These are phyloP conservation scores for Mortierella sp. DNA, from an alignment of 371 early-diverging fungal species.

Conservation along the genomic window DNA sequence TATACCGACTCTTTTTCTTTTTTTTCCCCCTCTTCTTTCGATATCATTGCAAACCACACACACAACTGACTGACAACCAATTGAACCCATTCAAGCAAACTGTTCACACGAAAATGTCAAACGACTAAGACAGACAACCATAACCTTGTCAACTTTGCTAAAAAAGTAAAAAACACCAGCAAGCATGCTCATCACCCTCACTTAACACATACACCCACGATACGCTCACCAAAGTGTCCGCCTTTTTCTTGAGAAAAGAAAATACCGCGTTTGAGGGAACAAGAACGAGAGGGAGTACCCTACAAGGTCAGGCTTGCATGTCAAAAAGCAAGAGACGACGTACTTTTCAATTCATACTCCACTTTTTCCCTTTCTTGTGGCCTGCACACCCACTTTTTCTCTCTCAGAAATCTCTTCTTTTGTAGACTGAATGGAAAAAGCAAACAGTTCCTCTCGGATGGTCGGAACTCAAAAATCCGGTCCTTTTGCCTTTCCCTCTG, in stretches of 20 bases:
- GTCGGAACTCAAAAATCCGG: slow-evolving; percentile 5
- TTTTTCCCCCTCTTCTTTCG: not conserved
- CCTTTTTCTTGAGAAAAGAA: not conserved
- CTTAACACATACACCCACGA: not conserved
- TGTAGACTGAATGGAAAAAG: too few species aligned
- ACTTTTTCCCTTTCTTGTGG: not conserved
- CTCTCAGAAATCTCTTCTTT: not conserved
- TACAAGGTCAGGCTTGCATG: slow-evolving; percentile 3
- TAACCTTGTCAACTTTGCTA: too few species aligned
- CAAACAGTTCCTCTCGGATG: not conserved
- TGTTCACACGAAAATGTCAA: too few species aligned
- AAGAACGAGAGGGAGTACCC: not conserved
- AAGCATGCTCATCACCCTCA: too few species aligned
- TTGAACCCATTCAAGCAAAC: too few species aligned
- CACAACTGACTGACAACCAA: too few species aligned
- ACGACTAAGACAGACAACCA: too few species aligned
- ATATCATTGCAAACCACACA: too few species aligned
- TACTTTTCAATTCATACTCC: slow-evolving; percentile 7
- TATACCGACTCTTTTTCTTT: not conserved
- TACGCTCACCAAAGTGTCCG: not conserved
- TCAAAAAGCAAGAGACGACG: not conserved
- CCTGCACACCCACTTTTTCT: not conserved
- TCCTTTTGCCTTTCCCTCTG: not conserved
- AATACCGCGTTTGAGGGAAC: not conserved
- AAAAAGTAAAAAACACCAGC: too few species aligned